phyloP scores from a whole-genome alignment of 2,329 filamentous ascomycete genomes.

The Nemania bipapillata region DNA sequence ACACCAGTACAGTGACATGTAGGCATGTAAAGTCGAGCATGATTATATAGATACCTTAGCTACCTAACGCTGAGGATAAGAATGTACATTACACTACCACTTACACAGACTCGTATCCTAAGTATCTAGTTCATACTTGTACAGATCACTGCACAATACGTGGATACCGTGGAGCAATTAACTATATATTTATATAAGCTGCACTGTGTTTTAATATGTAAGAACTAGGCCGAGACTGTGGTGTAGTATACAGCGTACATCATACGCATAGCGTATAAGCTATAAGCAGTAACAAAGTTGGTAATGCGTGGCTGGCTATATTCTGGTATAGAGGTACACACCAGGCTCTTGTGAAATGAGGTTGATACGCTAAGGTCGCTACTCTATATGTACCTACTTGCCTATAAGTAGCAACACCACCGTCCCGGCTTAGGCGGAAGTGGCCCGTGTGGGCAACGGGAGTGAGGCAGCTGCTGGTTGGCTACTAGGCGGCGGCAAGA shows the following conservation, averaged over 20 bases:
- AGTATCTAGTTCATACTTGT: too few relatives aligned
- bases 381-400: background rate
- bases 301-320: background rate
- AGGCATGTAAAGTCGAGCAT: too few relatives aligned
- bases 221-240: background rate
- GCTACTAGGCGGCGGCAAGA: slow-evolving; percentile 6
- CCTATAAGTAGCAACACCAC: slow-evolving; percentile 27
- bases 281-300: background rate
- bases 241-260: background rate
- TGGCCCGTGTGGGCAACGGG: slow-evolving; percentile 34
- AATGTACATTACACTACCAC: too few relatives aligned
- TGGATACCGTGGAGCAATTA: too few relatives aligned
- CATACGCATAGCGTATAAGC: background rate
- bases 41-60: too few relatives aligned
- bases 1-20: too few relatives aligned
- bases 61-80: background rate
- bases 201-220: background rate
- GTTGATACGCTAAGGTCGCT: background rate
- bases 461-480: slow-evolving; percentile 24
- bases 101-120: too few relatives aligned
- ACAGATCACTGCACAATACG: too few relatives aligned
- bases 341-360: background rate
- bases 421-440: slow-evolving; percentile 39
- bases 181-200: too few relatives aligned
- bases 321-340: background rate